phyloP scores from a whole-genome alignment of 306 rosid genomes.

The Sicyos baderoa region DNA sequence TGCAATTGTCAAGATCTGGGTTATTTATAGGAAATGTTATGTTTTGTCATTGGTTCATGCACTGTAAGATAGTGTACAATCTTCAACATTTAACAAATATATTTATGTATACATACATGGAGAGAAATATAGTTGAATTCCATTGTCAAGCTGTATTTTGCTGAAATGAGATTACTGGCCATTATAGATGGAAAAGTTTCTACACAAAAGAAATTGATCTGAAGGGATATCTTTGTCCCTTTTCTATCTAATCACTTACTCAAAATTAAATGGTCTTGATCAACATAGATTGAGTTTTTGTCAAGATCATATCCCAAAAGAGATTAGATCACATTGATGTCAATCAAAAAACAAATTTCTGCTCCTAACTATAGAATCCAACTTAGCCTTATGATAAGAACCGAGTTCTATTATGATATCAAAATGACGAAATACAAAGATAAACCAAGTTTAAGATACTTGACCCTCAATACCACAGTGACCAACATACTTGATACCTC shows the following conservation, averaged over 20 bases:
- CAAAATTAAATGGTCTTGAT: neutral
- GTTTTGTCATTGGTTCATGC: neutral
- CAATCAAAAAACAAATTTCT: neutral
- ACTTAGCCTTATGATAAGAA: neutral
- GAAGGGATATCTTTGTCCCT: neutral
- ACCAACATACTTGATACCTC: too few species aligned
- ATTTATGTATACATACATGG: neutral
- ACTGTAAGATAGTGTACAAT: neutral
- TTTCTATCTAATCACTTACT: neutral
- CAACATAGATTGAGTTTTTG: too few species aligned
- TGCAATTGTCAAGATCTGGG: slow-evolving; percentile 4
- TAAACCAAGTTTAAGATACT: too few species aligned
- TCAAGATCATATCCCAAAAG: neutral
- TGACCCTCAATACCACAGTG: too few species aligned
- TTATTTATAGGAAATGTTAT: neutral
- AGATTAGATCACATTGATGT: neutral
- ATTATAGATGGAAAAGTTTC: neutral
- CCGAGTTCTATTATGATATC: too few species aligned
- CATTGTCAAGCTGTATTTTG: neutral
- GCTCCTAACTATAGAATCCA: neutral
- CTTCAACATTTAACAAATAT: neutral
- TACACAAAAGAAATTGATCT: neutral
- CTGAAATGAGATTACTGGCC: neutral
- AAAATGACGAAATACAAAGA: too few species aligned
- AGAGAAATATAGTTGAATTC: neutral